Percentiles rank a stretch among this genome's conserved stretches.
These are phyloP conservation scores for Puccinia triticina DNA, from an alignment of 1,284 basidiomycete species.

Conservation along the genomic window DNA sequence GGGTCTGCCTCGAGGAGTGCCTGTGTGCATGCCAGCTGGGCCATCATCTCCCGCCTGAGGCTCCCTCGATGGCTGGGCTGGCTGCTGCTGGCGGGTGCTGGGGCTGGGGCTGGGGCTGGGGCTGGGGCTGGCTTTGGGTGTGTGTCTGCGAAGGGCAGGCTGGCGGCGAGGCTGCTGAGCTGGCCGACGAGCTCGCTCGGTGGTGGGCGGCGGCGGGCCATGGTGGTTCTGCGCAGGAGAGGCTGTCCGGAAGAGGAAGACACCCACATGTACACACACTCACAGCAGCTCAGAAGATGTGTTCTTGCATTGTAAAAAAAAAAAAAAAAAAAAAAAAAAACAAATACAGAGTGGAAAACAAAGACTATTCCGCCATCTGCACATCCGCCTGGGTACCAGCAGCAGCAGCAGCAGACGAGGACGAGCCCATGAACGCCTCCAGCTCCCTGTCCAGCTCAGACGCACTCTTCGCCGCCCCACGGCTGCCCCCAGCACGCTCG, in stretches of 20 bases:
- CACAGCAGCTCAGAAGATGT: no score
- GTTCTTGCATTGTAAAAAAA: no score
- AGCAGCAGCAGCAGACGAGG: background rate
- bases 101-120: background rate
- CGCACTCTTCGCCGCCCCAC: slow-evolving; percentile 11
- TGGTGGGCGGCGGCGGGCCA: background rate
- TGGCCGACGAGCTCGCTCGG: background rate
- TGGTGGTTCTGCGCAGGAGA: no score
- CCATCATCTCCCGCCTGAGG: slow-evolving; percentile 22
- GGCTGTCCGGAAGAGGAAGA: no score
- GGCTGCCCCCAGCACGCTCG: background rate
- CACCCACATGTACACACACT: no score
- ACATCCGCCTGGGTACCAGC: background rate
- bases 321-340: no score
- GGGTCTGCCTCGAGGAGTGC: slow-evolving; percentile 9
- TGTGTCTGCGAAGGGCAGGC: background rate
- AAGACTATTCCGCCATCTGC: slow-evolving; percentile 43
- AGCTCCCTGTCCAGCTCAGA: slow-evolving; percentile 45
- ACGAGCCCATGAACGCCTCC: slow-evolving; percentile 47
- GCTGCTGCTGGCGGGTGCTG: background rate
- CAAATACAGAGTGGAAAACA: no score
- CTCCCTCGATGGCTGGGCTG: background rate
- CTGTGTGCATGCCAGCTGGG: slow-evolving; percentile 29
- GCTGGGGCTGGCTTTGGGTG: no score
- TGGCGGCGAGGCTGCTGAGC: background rate